These are phyloP conservation scores for Sequoiadendron giganteum DNA, from an alignment of 75 land plant genomes.

Conservation along the genomic window DNA sequence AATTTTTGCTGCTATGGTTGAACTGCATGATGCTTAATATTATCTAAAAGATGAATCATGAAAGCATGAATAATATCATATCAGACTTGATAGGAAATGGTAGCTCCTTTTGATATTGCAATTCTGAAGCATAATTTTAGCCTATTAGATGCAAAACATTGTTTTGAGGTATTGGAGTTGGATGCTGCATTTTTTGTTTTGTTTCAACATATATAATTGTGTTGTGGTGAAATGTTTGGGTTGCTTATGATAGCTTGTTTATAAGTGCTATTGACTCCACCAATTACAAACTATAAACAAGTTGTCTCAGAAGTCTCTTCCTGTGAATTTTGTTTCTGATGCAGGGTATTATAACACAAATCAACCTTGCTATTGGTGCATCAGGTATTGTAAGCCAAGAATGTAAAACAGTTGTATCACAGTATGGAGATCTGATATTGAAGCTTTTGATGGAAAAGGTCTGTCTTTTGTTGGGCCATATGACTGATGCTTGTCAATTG, in stretches of 20 bases:
- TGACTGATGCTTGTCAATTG: not conserved
- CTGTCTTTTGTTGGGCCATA: not conserved
- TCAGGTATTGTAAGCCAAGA: constrained; percentile 54
- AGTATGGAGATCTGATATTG: constrained; percentile 54
- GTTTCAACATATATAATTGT: not conserved
- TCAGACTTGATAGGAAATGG: not conserved
- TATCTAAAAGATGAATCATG: not conserved
- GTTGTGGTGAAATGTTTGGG: not conserved
- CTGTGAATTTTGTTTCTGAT: constrained; percentile 1
- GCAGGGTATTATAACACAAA: constrained; percentile 47
- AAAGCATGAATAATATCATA: constrained; percentile 2
- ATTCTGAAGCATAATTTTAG: not conserved
- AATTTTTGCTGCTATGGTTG: too few species aligned
- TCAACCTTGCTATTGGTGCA: constrained; percentile 63
- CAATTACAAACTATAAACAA: not conserved
- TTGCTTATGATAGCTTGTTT: not conserved
- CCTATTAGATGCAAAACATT: not conserved
- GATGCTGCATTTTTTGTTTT: not conserved
- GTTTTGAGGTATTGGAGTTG: not conserved
- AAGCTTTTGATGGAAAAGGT: constrained; percentile 51
- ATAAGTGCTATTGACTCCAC: not conserved
- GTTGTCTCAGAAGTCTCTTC: not conserved
- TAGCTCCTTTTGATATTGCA: not conserved
- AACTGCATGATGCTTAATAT: not conserved
- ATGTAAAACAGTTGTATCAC: constrained; percentile 47